Evolutionary conservation across 2,329 filamentous ascomycete genomes (phyloP).

Genomic region (Thermothelomyces thermophilus): DNA sequence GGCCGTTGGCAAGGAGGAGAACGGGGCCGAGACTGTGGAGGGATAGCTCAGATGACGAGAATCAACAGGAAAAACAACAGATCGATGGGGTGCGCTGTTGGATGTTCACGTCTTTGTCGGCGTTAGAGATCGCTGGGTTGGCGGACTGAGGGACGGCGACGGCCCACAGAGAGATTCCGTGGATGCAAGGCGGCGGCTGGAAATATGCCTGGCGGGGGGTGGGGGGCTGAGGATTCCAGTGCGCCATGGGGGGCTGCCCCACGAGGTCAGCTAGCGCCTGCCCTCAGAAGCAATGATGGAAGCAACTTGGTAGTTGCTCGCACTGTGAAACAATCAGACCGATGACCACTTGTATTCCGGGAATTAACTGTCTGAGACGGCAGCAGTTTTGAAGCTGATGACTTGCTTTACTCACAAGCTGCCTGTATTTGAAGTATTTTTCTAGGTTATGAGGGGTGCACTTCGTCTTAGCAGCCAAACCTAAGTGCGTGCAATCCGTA

Average conservation of each 20-base stretch:
- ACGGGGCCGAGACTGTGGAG: neutral
- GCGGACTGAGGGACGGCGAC: neutral
- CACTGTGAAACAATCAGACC: too few relatives aligned
- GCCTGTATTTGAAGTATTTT: too few relatives aligned
- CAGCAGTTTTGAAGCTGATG: too few relatives aligned
- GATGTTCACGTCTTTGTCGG: neutral
- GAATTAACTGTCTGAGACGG: too few relatives aligned
- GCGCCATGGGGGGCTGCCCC: neutral
- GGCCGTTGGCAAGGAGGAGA: neutral
- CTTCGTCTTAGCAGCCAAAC: too few relatives aligned
- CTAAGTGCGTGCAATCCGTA: too few relatives aligned
- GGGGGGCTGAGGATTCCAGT: neutral
- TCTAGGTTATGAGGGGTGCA: too few relatives aligned
- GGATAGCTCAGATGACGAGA: neutral
- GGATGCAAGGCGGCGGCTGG: constrained; percentile 11
- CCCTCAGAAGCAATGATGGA: too few relatives aligned
- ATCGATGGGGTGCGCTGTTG: too few relatives aligned
- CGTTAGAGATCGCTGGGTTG: neutral
- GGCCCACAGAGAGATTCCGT: constrained; percentile 5
- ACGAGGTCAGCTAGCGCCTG: neutral
- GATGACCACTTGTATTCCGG: too few relatives aligned
- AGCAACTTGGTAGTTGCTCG: neutral
- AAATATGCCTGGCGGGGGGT: constrained; percentile 11
- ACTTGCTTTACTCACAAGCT: too few relatives aligned
- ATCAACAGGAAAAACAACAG: neutral